phyloP scores from a whole-genome alignment of 2,329 filamentous ascomycete species.

The Aspergillus glaucus region DNA sequence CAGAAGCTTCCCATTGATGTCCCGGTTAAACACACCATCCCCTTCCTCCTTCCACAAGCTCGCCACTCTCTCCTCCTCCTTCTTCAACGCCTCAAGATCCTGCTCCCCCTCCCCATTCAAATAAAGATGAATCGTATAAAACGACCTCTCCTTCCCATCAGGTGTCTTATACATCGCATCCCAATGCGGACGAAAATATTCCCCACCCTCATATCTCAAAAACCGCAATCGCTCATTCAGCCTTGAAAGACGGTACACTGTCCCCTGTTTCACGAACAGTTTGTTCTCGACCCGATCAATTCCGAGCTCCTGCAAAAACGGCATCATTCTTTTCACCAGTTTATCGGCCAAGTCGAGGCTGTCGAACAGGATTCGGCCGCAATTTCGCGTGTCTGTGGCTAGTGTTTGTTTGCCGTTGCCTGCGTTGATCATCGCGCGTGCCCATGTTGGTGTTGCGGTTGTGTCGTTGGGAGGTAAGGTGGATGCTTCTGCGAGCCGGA shows the following conservation, averaged over 20 bases:
- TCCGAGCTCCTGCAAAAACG: constrained; percentile 44
- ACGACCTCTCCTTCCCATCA: constrained; percentile 45
- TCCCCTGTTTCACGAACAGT: constrained; percentile 38
- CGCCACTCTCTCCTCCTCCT: constrained; percentile 13
- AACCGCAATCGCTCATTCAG: constrained; percentile 72
- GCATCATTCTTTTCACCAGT: constrained; percentile 54
- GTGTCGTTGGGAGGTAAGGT: constrained; percentile 10
- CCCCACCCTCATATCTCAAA: constrained; percentile 62
- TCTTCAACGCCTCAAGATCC: constrained; percentile 21
- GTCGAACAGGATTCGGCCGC: constrained; percentile 74
- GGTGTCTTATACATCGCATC: constrained; percentile 59
- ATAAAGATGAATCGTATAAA: constrained; percentile 53
- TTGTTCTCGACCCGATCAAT: constrained; percentile 32
- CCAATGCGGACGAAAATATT: constrained; percentile 68
- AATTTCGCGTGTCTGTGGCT: constrained; percentile 56
- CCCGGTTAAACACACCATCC: constrained; percentile 13
- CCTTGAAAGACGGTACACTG: constrained; percentile 33
- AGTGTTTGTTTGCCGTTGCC: constrained; percentile 57
- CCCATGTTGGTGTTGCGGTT: constrained; percentile 46
- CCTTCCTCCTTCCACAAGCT: constrained; percentile 1
- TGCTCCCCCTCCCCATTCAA: constrained; percentile 42
- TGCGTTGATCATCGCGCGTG: constrained; percentile 61
- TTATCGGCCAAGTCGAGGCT: constrained; percentile 54
- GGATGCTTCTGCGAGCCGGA: constrained; percentile 46
- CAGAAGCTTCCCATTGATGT: constrained; percentile 30